A percentile compares a stretch with the other conserved stretches of the same genome.
phyloP scores from a whole-genome alignment of 495 filamentous ascomycete species.

The Hypoxylon subgilvum region DNA sequence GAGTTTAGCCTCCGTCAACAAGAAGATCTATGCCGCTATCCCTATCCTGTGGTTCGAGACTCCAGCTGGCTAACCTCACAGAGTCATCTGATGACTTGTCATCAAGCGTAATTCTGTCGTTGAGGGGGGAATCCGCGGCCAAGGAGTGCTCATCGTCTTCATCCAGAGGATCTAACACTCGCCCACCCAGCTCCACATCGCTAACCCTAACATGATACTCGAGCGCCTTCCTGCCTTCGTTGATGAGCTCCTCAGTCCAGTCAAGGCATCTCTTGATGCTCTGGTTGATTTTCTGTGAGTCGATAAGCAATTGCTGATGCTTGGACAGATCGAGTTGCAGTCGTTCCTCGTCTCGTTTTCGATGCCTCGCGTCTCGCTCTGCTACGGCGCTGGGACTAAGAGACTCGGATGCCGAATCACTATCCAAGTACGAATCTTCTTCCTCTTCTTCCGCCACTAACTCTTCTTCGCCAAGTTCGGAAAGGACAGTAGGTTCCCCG shows the following conservation, averaged over 20 bases:
- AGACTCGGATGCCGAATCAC: constrained; percentile 52
- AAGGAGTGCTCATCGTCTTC: constrained; percentile 53
- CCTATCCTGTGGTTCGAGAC: constrained; percentile 53
- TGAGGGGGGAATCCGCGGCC: constrained; percentile 14
- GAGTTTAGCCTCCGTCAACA: constrained; percentile 41
- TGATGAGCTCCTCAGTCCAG: constrained; percentile 88
- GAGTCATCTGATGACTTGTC: constrained; percentile 26
- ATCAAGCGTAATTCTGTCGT: constrained; percentile 36
- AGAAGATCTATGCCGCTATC: constrained; percentile 60
- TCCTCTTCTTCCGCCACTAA: constrained; percentile 36
- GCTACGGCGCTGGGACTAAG: constrained; percentile 54
- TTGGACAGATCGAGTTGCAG: constrained; percentile 82
- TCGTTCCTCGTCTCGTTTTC: constrained; percentile 74
- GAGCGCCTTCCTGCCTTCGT: constrained; percentile 83
- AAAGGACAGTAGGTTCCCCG: constrained; percentile 44
- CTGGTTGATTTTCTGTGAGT: constrained; percentile 92
- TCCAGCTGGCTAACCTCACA: constrained; percentile 35
- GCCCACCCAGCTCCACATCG: constrained; percentile 81
- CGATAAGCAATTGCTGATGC: constrained; percentile 84
- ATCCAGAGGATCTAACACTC: constrained; percentile 74
- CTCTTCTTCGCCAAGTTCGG: constrained; percentile 62
- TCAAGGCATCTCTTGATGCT: constrained; percentile 85
- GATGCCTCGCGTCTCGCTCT: constrained; percentile 50
- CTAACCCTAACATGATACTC: constrained; percentile 75
- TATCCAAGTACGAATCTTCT: constrained; percentile 48